Base-by-base conservation (phyloP, 2,329 filamentous ascomycete species). In the Fusarium haematococcum region DNA sequence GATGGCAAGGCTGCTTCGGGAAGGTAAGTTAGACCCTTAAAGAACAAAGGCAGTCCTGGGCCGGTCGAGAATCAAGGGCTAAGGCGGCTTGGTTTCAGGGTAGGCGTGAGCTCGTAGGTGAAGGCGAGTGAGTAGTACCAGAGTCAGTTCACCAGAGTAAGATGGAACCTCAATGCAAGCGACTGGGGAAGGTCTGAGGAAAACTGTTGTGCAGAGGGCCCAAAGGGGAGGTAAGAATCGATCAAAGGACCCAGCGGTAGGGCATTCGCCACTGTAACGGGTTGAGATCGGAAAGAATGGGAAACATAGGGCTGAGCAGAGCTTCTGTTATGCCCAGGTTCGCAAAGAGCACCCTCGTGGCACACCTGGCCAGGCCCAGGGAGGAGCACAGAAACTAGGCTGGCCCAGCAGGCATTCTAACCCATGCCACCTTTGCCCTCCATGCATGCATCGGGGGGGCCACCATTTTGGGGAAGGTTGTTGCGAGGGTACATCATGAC, bases 221-320 rank as follows among this genome's bases (percentile, higher is more conserved):
- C 65, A 56, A 75, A 75, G 61, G 61, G 72, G 59, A 41, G 33
- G 62, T 48, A 70, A 73, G 65, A 61, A 56, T 64, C 11, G n/a
- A 60, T 71, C 50, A 30, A 23, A 67, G 33, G 35, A 48, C 59
- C 52, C n/a, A 60, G 61, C 25, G 37, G 45, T n/a, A 41, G 62
- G 60, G 41, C 43, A 45, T 70, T 73, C 37, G 69, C 69, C 72
- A 75, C 73, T 33, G 25, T n/a, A 45, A 58, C 32, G 48, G 54
- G 35, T 65, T 35, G 39, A 70, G 50, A 63, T 52, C n/a, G 56
- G 73, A 60, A 37, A 37, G 45, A 60, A 68, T 67, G 58, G 62
- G 39, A 62, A 58, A 39, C 23, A 65, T 76, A 78, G 73, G 76
- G 75, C 76, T 77, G 75, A 78, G 52, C 37, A 56, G 69, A 68